Base-by-base conservation (phyloP, 257 asterid genomes). In the Schizonepeta tenuifolia region DNA sequence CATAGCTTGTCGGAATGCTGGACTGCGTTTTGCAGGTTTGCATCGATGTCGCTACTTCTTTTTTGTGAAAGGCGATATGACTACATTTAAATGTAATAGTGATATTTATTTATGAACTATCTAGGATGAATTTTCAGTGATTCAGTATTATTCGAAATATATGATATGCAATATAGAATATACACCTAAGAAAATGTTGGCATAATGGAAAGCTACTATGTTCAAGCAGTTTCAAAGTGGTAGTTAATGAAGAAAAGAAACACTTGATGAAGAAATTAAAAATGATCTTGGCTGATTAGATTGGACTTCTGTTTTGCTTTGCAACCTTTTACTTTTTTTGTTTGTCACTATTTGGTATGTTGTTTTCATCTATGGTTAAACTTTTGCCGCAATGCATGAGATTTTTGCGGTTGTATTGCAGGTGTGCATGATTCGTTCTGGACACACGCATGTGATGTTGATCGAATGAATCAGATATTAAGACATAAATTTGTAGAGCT, bases 391-490 rank as follows among this genome's bases (percentile, higher is more conserved):
- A 33, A 21, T 53, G 6, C 65, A 33, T 35, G 43, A 43, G 60
- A 64, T 21, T 17, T 55, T 64, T n/a, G n/a, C 24, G 73, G 40
- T 13, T 58, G 38, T 47, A 61, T 58, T 82, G 76, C 86, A 90
- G 98, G 98, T 49, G 98, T 94, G 78, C 98, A 94, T 4, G 98
- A 94, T 79, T 91, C 98, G 65, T 94, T 89, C 81, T 94, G 97
- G 97, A 94, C 98, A 0, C 98, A 94, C 76, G 96, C 97, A 0
- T 86, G 96, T 65, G 97, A 94, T 69, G 95, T 94, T 54, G 96
- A 89, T 82, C 77, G 82, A 86, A 91, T 94, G 97, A 94, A 91
- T 76, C 85, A 68, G 80, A 85, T 91, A 76, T 88, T 94, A 18
- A 74, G 96, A 74, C 87, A 88, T 54, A 94, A 91, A 59, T 94